phyloP scores from a whole-genome alignment of 805 yeast genomes.

The Suhomyces xylopsoci region DNA sequence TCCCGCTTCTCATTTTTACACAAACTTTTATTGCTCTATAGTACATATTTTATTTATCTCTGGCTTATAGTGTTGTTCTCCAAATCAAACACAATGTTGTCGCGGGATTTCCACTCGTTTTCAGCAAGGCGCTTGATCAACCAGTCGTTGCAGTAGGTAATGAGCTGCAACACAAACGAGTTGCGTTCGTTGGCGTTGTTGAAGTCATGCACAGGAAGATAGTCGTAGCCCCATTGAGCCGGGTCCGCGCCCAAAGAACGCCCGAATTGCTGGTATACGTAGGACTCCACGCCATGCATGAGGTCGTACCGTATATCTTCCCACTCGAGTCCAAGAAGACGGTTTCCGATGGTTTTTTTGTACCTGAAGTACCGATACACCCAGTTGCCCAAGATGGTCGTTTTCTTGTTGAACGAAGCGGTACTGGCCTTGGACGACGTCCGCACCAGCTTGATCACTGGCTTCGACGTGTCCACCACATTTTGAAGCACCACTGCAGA shows the following conservation, averaged over 20 bases:
- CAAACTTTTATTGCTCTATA: not conserved
- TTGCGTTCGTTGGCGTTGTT: slow-evolving; percentile 31
- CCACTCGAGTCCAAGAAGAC: slow-evolving; percentile 41
- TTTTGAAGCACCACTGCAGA: slow-evolving; percentile 19
- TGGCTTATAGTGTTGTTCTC: slow-evolving; percentile 15
- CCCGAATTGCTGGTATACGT: slow-evolving; percentile 34
- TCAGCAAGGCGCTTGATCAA: slow-evolving; percentile 10
- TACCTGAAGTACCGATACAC: slow-evolving; percentile 33
- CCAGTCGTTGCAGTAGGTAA: slow-evolving; percentile 26
- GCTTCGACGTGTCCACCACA: slow-evolving; percentile 20
- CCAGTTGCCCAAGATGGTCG: slow-evolving; percentile 28
- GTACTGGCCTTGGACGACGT: slow-evolving; percentile 23
- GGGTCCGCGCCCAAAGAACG: slow-evolving; percentile 11
- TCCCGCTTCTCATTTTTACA: no score
- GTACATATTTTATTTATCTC: not conserved
- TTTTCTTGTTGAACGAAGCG: slow-evolving; percentile 25
- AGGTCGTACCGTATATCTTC: slow-evolving; percentile 40
- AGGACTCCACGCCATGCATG: slow-evolving; percentile 34
- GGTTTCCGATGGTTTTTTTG: slow-evolving; percentile 33
- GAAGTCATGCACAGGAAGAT: slow-evolving; percentile 33
- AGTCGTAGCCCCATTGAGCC: slow-evolving; percentile 18
- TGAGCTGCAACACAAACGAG: slow-evolving; percentile 23
- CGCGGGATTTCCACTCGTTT: slow-evolving; percentile 1
- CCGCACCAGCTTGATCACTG: slow-evolving; percentile 27
- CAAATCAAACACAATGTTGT: slow-evolving; percentile 24